Conservation (phyloP, 805 yeast species). For the Saturnispora halmiae region DNA sequence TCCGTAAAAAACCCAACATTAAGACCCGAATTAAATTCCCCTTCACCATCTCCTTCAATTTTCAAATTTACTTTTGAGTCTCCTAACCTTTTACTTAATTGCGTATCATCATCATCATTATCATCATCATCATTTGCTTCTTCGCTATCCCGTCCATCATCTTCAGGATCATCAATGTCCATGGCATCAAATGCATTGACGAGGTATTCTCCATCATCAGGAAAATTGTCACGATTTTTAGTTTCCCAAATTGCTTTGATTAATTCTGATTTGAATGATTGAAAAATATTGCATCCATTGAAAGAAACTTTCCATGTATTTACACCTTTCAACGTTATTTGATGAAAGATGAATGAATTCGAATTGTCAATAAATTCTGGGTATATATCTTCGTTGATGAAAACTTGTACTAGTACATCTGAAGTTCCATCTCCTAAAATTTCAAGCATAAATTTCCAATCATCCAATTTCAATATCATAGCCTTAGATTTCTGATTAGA, state of each 20-base stretch:
- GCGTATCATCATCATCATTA: no score
- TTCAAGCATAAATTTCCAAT: constrained; percentile 47
- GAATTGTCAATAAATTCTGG: background rate
- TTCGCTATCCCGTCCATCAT: constrained; percentile 18
- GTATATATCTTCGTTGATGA: constrained; percentile 37
- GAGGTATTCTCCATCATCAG: constrained; percentile 39
- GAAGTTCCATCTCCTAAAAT: constrained; percentile 23
- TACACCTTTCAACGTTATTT: constrained; percentile 14
- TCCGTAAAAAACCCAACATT: constrained; percentile 64
- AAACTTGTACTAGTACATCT: constrained; percentile 28
- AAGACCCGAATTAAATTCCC: constrained; percentile 45
- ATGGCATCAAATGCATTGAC: constrained; percentile 39
- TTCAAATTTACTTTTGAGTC: constrained; percentile 20
- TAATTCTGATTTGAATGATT: constrained; percentile 43
- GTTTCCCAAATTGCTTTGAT: constrained; percentile 54
- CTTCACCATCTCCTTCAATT: constrained; percentile 18
- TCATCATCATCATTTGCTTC: constrained; percentile 26
- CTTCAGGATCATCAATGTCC: constrained; percentile 27
- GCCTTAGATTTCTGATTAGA: constrained; percentile 31
- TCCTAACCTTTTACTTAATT: no score
- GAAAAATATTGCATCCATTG: constrained; percentile 30
- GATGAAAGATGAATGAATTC: constrained; percentile 31
- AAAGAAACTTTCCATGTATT: constrained; percentile 62
- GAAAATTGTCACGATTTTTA: constrained; percentile 43
- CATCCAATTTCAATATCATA: constrained; percentile 36